These are phyloP conservation scores for Phytophthora capsici DNA, from an alignment of 352 stramenopile genomes.

Conservation along the genomic window DNA sequence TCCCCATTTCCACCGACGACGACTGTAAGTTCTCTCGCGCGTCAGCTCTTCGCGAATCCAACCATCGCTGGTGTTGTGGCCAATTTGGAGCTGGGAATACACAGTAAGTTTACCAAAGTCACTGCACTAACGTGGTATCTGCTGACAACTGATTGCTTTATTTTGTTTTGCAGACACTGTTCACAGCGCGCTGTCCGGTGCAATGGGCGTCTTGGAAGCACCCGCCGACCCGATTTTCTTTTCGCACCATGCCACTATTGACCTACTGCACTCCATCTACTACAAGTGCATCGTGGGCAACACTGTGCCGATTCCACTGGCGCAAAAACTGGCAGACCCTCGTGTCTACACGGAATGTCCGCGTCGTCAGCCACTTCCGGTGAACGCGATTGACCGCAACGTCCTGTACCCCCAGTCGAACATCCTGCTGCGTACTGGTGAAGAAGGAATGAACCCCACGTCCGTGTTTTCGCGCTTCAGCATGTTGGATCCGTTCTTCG, in stretches of 20 bases:
- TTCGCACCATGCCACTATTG: constrained; percentile 85
- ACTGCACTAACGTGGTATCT: not conserved
- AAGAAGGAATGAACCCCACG: constrained; percentile 40
- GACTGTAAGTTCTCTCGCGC: constrained; percentile 75
- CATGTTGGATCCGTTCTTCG: constrained; percentile 64
- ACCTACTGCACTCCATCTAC: constrained; percentile 87
- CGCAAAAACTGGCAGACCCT: constrained; percentile 64
- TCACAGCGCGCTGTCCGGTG: constrained; percentile 71
- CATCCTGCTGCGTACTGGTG: constrained; percentile 59
- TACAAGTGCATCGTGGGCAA: constrained; percentile 84
- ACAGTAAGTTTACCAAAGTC: constrained; percentile 57
- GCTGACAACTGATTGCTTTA: constrained; percentile 15
- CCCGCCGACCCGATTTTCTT: constrained; percentile 89
- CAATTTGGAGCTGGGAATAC: constrained; percentile 76
- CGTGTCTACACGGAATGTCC: constrained; percentile 66
- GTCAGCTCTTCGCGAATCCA: constrained; percentile 69
- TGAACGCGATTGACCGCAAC: constrained; percentile 48
- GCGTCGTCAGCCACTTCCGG: constrained; percentile 43
- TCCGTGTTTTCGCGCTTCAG: constrained; percentile 65
- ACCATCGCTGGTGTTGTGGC: constrained; percentile 71
- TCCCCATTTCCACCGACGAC: constrained; percentile 69
- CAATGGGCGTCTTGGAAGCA: constrained; percentile 78
- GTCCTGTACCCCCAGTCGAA: constrained; percentile 68
- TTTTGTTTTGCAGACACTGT: constrained; percentile 67
- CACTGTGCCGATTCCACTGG: constrained; percentile 51